Conservation (phyloP, 2,329 filamentous ascomycete genomes). For the Fusarium pilosicola region DNA sequence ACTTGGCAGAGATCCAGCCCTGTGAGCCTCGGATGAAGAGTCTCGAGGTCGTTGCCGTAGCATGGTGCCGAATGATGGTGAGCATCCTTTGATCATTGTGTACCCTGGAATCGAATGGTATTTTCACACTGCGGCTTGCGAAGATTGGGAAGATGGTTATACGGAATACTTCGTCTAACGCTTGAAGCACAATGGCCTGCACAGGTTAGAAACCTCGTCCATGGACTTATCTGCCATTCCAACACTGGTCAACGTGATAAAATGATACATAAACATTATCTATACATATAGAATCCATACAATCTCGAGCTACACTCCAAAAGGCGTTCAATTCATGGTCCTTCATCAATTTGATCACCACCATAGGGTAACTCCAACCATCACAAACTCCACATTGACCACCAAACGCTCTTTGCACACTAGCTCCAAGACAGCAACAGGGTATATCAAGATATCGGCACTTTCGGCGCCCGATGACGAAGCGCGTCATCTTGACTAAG, state of each 20-base stretch:
- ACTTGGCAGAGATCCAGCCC: background rate
- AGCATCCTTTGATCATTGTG: no score
- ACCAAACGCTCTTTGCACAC: background rate
- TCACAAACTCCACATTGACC: background rate
- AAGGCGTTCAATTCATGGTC: no score
- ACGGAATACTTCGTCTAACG: fast-evolving
- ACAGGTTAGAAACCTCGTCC: fast-evolving
- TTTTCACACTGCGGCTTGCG: fast-evolving
- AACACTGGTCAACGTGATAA: fast-evolving
- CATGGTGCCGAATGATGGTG: no score
- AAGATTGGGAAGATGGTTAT: fast-evolving
- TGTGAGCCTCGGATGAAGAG: background rate
- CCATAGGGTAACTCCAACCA: background rate
- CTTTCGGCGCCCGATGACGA: background rate
- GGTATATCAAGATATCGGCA: background rate
- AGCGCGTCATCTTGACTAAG: conserved; percentile 1
- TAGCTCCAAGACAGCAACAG: background rate
- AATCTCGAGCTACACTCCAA: background rate
- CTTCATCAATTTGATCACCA: background rate
- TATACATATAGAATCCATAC: fast-evolving
- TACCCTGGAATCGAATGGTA: fast-evolving
- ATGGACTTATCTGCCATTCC: fast-evolving
- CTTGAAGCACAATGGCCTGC: background rate
- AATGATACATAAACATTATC: fast-evolving
- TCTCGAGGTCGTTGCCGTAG: fast-evolving